These are phyloP conservation scores for Mortierella sp. DNA, from an alignment of 371 early-diverging fungal genomes.

Conservation along the genomic window DNA sequence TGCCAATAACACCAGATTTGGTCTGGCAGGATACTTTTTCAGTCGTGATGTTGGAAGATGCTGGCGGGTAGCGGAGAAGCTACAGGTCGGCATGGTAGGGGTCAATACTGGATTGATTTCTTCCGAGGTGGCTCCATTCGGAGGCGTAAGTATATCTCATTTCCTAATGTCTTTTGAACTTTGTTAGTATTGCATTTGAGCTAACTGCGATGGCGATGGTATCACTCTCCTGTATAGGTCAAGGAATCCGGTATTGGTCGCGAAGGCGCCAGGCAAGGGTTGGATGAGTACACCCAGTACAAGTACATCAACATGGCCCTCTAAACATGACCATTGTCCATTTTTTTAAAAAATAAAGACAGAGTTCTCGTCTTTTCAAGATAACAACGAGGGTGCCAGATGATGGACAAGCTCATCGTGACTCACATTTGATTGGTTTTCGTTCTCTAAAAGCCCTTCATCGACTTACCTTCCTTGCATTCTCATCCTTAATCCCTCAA, in stretches of 20 bases:
- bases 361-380: not conserved
- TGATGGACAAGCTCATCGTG: not conserved
- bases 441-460: not conserved
- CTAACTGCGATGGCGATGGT: not conserved
- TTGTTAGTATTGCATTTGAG: not conserved
- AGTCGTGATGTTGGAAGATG: slow-evolving; percentile 79
- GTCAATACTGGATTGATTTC: slow-evolving; percentile 83
- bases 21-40: slow-evolving; percentile 90
- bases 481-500: not conserved
- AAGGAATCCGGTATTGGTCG: slow-evolving; percentile 88
- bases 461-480: not conserved
- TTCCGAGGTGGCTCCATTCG: slow-evolving; percentile 79
- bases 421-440: slow-evolving; percentile 10
- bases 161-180: not conserved
- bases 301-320: slow-evolving; percentile 61
- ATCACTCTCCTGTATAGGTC: slow-evolving; percentile 55
- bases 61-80: slow-evolving; percentile 83
- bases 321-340: slow-evolving; percentile 1
- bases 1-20: slow-evolving; percentile 83
- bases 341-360: not conserved
- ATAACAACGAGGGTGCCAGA: too few relatives aligned
- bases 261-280: slow-evolving; percentile 72
- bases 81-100: slow-evolving; percentile 94
- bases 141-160: slow-evolving; percentile 66
- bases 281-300: slow-evolving; percentile 68